These are phyloP conservation scores for Mrakia frigida DNA, from an alignment of 768 basidiomycete species.

Conservation along the genomic window DNA sequence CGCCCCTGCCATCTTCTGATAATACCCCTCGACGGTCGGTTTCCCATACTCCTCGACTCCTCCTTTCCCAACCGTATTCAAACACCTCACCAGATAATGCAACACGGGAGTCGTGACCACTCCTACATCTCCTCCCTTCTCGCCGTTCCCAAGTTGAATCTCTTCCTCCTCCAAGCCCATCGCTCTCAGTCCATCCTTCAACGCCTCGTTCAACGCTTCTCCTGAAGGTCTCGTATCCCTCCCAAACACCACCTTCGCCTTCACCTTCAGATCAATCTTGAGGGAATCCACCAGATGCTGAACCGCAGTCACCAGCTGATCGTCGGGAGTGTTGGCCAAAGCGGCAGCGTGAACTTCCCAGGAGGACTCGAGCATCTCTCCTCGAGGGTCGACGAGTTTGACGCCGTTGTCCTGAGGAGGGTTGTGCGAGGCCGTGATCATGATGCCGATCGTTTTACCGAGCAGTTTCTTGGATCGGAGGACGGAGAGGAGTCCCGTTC, in stretches of 20 bases:
- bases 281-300: constrained; percentile 57
- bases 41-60: constrained; percentile 72
- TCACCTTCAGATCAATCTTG: constrained; percentile 72
- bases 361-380: constrained; percentile 90
- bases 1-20: constrained; percentile 68
- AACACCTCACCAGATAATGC: constrained; percentile 85
- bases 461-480: constrained; percentile 86
- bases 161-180: constrained; percentile 54
- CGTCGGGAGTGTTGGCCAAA: constrained; percentile 74
- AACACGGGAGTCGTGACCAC: constrained; percentile 90
- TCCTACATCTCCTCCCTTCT: constrained; percentile 55
- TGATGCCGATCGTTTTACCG: constrained; percentile 88
- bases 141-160: constrained; percentile 39
- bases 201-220: constrained; percentile 62
- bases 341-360: constrained; percentile 87
- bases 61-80: constrained; percentile 70
- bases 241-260: constrained; percentile 80
- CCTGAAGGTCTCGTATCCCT: constrained; percentile 91
- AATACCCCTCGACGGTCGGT: constrained; percentile 76
- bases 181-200: constrained; percentile 75
- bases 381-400: constrained; percentile 92
- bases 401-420: constrained; percentile 98
- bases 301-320: constrained; percentile 65
- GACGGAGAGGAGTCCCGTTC: constrained; percentile 82
- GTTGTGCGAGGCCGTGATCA: constrained; percentile 99